Percentiles rank a stretch among this genome's conserved stretches.
Evolutionary conservation across 805 yeast genomes (phyloP).

Genomic region (Maudiozyma barnettii): DNA sequence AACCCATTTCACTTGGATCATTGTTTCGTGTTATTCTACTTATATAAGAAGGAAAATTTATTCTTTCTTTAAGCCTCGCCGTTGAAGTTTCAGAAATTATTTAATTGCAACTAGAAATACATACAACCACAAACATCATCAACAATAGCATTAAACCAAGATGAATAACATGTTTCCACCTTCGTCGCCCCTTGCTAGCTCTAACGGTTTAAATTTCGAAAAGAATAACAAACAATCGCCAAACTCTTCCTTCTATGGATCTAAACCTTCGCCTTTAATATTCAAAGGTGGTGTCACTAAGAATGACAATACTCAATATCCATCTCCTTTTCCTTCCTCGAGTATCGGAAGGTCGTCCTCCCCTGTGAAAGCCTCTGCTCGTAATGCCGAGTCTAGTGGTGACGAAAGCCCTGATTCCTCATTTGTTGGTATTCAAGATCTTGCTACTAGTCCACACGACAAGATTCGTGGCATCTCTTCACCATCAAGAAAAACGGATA

Average conservation of each 20-base stretch:
- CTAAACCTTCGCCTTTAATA: neutral
- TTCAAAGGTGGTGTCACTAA: neutral
- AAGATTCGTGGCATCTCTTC: neutral
- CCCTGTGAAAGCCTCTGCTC: conserved; percentile 17
- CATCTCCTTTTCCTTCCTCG: conserved; percentile 68
- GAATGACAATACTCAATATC: conserved; percentile 30
- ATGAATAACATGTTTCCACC: conserved; percentile 3
- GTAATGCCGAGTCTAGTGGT: neutral
- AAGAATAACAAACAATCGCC: neutral
- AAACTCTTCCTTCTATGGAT: conserved; percentile 1
- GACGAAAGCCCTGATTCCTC: conserved; percentile 2
- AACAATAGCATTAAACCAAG: neutral
- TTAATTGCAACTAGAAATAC: too few species aligned
- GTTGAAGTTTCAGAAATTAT: too few species aligned
- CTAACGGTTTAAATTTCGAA: neutral
- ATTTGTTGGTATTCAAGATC: neutral
- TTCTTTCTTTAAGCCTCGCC: too few species aligned
- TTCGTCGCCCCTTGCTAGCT: conserved; percentile 2
- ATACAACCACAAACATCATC: too few species aligned
- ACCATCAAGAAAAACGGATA: neutral
- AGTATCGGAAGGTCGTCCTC: conserved; percentile 37
- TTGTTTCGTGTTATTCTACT: too few species aligned
- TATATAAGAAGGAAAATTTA: too few species aligned
- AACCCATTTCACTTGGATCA: too few species aligned
- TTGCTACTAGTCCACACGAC: neutral